phyloP scores from a whole-genome alignment of 1,284 basidiomycete genomes.

The Apiotrichum gamsii region DNA sequence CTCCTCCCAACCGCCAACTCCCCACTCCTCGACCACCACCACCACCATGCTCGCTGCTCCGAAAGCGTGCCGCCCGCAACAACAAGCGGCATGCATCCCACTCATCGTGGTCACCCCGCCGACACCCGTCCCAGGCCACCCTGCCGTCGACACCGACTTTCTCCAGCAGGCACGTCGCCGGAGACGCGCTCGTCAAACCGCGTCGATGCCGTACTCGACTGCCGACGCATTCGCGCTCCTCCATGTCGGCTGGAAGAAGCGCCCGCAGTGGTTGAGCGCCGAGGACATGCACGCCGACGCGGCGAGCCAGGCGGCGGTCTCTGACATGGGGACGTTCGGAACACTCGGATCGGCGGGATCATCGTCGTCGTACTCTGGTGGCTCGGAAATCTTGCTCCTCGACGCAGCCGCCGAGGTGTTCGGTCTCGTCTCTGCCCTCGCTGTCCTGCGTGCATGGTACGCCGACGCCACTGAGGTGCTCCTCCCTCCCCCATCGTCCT shows the following conservation, averaged over 20 bases:
- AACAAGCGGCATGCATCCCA: too few species aligned
- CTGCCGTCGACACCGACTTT: not conserved
- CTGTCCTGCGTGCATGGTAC: too few species aligned
- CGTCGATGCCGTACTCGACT: not conserved
- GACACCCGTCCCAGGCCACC: not conserved
- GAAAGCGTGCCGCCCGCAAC: too few species aligned
- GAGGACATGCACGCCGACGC: too few species aligned
- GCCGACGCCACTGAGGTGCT: too few species aligned
- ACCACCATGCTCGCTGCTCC: too few species aligned
- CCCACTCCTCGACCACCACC: too few species aligned
- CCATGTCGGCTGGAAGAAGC: not conserved
- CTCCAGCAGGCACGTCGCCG: not conserved
- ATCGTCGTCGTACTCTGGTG: not conserved
- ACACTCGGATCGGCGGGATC: not conserved
- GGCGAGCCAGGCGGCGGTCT: not conserved
- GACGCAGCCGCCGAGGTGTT: not conserved
- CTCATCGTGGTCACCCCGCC: slow-evolving; percentile 1
- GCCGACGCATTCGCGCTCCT: not conserved
- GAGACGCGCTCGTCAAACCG: not conserved
- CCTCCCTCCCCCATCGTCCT: not conserved
- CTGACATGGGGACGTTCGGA: not conserved
- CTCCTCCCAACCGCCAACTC: too few species aligned
- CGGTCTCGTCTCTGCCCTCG: not conserved
- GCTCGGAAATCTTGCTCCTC: too few species aligned
- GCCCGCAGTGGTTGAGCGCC: not conserved